Evolutionary conservation across 2,329 filamentous ascomycete species (phyloP).

Genomic region (Sarocladiaceae sp.): DNA sequence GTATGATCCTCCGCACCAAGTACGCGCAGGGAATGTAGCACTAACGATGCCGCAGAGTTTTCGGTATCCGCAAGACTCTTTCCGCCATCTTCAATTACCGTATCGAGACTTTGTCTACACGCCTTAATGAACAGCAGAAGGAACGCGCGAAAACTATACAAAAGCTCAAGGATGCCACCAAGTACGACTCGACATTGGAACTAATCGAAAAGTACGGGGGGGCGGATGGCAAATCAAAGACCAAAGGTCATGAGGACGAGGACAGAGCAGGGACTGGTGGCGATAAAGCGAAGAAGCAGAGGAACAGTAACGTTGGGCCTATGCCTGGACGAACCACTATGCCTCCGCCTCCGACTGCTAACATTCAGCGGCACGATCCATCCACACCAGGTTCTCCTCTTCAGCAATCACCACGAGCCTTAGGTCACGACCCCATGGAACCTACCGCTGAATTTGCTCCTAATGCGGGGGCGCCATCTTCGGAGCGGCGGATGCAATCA

Average conservation of each 20-base stretch:
- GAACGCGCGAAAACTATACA: slow-evolving; percentile 86
- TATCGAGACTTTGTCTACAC: slow-evolving; percentile 62
- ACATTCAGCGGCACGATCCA: slow-evolving; percentile 45
- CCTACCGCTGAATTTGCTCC: slow-evolving; percentile 65
- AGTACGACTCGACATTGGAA: slow-evolving; percentile 91
- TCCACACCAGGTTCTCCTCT: slow-evolving; percentile 24
- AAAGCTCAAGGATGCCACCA: slow-evolving; percentile 90
- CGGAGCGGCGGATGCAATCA: slow-evolving; percentile 17
- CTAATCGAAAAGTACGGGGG: slow-evolving; percentile 92
- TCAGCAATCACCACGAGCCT: slow-evolving; percentile 18
- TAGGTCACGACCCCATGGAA: slow-evolving; percentile 25
- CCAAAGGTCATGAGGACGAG: slow-evolving; percentile 11
- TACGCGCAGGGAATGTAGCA: not conserved
- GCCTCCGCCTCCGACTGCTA: slow-evolving; percentile 58
- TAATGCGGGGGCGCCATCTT: slow-evolving; percentile 45
- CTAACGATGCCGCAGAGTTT: slow-evolving; percentile 58
- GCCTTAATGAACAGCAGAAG: slow-evolving; percentile 70
- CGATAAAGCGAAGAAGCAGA: slow-evolving; percentile 14
- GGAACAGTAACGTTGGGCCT: slow-evolving; percentile 17
- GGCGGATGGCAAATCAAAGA: slow-evolving; percentile 38
- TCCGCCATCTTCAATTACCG: slow-evolving; percentile 77
- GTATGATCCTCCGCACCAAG: slow-evolving; percentile 43
- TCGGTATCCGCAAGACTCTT: slow-evolving; percentile 62
- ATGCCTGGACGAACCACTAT: slow-evolving; percentile 40
- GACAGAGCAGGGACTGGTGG: slow-evolving; percentile 11